Evolutionary conservation across 257 asterid genomes (phyloP).

Genomic region (Pogostemon cablin): DNA sequence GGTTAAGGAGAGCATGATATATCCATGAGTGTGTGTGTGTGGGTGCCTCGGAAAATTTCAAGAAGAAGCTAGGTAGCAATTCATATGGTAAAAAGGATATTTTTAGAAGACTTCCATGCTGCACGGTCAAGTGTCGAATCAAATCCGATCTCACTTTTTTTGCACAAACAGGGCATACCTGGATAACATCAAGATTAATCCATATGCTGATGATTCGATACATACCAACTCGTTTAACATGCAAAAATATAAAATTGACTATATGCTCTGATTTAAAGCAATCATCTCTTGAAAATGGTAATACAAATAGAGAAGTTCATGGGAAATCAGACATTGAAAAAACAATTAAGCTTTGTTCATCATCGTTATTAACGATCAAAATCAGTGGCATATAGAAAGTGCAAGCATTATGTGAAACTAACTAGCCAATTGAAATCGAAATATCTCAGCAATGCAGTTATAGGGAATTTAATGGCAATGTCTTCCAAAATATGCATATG

Average conservation of each 20-base stretch:
- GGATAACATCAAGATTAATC: slow-evolving; percentile 22
- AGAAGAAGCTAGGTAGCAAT: slow-evolving; percentile 27
- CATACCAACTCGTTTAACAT: too few relatives aligned
- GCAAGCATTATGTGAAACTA: background rate
- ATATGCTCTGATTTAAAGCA: background rate
- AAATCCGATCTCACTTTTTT: slow-evolving; percentile 67
- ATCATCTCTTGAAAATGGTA: background rate
- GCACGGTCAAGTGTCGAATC: slow-evolving; percentile 72
- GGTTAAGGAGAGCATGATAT: slow-evolving; percentile 45
- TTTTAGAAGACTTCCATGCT: slow-evolving; percentile 69
- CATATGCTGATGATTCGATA: background rate
- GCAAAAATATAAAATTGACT: background rate
- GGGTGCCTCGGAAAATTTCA: background rate
- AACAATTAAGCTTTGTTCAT: background rate
- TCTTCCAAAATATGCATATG: background rate
- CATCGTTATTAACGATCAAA: background rate
- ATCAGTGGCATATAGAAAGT: too few relatives aligned
- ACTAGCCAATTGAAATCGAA: background rate
- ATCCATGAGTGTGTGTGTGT: background rate
- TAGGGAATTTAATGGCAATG: background rate
- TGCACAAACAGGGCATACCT: slow-evolving; percentile 83
- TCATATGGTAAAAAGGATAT: slow-evolving; percentile 59
- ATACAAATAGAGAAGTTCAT: background rate
- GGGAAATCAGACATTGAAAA: background rate
- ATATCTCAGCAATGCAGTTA: background rate